Percentiles rank a stretch among this genome's conserved stretches.
Conservation (phyloP, 495 filamentous ascomycete genomes). For the Cercophora sp. region DNA sequence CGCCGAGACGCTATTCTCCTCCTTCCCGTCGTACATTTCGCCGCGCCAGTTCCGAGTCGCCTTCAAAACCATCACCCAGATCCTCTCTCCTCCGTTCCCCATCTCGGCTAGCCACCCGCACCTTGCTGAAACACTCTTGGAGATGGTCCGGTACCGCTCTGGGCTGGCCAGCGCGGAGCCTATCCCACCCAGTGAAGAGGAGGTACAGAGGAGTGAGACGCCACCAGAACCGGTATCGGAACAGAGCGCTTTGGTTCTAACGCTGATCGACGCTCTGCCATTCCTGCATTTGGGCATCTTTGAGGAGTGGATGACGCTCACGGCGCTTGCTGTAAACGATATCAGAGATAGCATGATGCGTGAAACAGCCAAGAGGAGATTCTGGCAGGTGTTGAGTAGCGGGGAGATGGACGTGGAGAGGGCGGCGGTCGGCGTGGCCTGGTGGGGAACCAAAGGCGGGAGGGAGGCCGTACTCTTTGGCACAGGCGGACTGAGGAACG, state of each 20-base stretch:
- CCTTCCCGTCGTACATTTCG: slow-evolving; percentile 80
- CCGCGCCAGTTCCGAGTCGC: slow-evolving; percentile 89
- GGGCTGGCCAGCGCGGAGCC: slow-evolving; percentile 47
- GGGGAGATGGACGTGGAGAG: slow-evolving; percentile 93
- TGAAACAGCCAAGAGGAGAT: slow-evolving; percentile 62
- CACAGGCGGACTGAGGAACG: slow-evolving; percentile 6
- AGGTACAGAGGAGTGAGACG: slow-evolving; percentile 20
- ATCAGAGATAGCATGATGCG: slow-evolving; percentile 61
- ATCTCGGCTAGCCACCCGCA: slow-evolving; percentile 67
- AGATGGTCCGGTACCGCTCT: slow-evolving; percentile 71
- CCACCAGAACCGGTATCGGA: slow-evolving; percentile 55
- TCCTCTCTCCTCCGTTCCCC: slow-evolving; percentile 76
- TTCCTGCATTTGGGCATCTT: slow-evolving; percentile 65
- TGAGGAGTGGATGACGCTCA: slow-evolving; percentile 60
- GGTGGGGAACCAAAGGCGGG: slow-evolving; percentile 65
- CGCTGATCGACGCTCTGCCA: slow-evolving; percentile 78
- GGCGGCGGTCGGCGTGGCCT: slow-evolving; percentile 72
- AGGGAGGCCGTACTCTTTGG: slow-evolving; percentile 34
- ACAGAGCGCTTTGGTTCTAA: slow-evolving; percentile 72
- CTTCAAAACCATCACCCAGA: slow-evolving; percentile 82
- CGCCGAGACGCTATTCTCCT: slow-evolving; percentile 74
- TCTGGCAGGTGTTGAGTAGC: slow-evolving; percentile 78
- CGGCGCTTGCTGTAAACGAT: slow-evolving; percentile 62
- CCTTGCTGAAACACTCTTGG: slow-evolving; percentile 73
- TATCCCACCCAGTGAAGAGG: slow-evolving; percentile 28